Conservation (phyloP, 2,329 filamentous ascomycete species). For the Microdochium bolleyi region DNA sequence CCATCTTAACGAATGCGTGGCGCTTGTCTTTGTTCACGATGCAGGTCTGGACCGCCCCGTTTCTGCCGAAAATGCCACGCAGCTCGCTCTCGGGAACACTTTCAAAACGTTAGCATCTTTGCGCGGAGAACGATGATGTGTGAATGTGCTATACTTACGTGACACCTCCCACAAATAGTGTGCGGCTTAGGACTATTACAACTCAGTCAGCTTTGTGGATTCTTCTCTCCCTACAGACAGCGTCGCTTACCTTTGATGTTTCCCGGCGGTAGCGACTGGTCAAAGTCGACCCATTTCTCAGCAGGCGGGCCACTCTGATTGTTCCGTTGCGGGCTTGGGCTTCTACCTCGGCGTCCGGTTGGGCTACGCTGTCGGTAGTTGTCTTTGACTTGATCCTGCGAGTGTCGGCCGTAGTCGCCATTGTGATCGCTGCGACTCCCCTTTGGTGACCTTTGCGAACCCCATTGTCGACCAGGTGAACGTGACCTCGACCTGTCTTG, state of each 20-base stretch:
- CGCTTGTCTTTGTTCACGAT: constrained; percentile 98
- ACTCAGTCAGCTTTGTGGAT: not conserved
- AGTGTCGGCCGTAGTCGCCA: constrained; percentile 67
- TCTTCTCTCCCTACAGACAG: not conserved
- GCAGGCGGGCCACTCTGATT: constrained; percentile 17
- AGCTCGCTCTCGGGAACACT: constrained; percentile 65
- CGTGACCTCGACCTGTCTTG: constrained; percentile 66
- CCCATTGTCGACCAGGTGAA: constrained; percentile 70
- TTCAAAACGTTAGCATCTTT: constrained; percentile 17
- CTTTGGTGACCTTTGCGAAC: constrained; percentile 56
- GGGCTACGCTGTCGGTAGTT: constrained; percentile 87
- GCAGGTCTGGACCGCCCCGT: constrained; percentile 87
- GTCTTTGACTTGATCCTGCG: constrained; percentile 47
- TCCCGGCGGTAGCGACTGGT: constrained; percentile 63
- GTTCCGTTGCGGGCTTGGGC: constrained; percentile 45
- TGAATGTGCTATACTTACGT: constrained; percentile 55
- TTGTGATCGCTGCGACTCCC: constrained; percentile 58
- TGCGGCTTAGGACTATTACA: constrained; percentile 70
- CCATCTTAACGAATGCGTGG: constrained; percentile 98
- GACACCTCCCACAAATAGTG: constrained; percentile 92
- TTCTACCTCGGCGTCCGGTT: constrained; percentile 57
- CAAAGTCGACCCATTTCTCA: constrained; percentile 72
- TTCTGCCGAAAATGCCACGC: constrained; percentile 70
- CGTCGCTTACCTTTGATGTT: constrained; percentile 61
- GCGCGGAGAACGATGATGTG: constrained; percentile 1